Percentiles rank a stretch among this genome's conserved stretches.
Evolutionary conservation across 441 rosid genomes (phyloP).

Genomic region (Omphalea diandra): DNA sequence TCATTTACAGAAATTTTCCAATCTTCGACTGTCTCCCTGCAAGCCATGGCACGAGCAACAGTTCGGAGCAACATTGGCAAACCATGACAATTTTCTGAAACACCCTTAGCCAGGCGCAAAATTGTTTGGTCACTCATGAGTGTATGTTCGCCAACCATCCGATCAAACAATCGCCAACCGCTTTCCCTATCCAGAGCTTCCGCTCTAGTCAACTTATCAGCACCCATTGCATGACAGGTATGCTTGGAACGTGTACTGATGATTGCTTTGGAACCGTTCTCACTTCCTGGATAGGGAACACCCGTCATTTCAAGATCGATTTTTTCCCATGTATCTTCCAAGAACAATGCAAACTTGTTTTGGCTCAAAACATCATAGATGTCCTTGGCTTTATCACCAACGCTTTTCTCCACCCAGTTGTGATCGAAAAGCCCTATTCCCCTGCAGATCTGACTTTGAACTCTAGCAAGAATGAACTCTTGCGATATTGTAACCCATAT

Average conservation of each 20-base stretch:
- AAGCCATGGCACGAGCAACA: conserved; percentile 35
- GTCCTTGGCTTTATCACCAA: conserved; percentile 18
- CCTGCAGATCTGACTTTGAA: conserved; percentile 37
- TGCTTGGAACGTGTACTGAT: conserved; percentile 34
- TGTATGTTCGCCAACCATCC: conserved; percentile 6
- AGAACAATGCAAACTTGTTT: conserved; percentile 15
- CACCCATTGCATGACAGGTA: too few species aligned
- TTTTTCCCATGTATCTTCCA: conserved; percentile 34
- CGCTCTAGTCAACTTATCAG: conserved; percentile 23
- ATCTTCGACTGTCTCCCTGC: conserved; percentile 23
- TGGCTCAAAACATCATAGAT: neutral
- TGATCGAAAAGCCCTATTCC: conserved; percentile 33
- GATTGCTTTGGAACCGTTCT: conserved; percentile 19
- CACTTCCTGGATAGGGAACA: conserved; percentile 17
- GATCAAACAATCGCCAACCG: conserved; percentile 25
- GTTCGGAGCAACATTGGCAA: conserved; percentile 29
- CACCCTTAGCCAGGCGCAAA: neutral
- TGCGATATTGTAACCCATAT: conserved; percentile 49
- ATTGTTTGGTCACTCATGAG: conserved; percentile 1
- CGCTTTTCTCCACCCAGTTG: conserved; percentile 26
- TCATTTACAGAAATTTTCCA: conserved; percentile 25
- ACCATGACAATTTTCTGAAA: conserved; percentile 19
- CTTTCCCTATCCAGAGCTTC: conserved; percentile 27
- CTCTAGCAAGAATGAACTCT: conserved; percentile 26
- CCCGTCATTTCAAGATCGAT: conserved; percentile 24